Conservation (phyloP, 2,329 filamentous ascomycete species). For the Sporothrix sp. region DNA sequence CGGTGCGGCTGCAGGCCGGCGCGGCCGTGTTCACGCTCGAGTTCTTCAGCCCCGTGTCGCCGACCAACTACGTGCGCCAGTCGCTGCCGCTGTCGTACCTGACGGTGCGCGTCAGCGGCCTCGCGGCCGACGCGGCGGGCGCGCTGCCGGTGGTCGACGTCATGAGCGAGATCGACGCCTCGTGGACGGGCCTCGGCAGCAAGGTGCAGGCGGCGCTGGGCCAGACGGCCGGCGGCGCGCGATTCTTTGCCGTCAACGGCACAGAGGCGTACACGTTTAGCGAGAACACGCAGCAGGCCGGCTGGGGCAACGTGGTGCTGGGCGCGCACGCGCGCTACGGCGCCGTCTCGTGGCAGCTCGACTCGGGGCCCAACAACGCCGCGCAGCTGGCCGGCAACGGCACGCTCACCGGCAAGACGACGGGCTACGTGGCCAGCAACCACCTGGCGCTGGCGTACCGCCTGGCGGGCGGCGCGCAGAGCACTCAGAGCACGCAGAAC, state of each 20-base stretch:
- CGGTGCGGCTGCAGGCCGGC: conserved; percentile 22
- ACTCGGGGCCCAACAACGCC: conserved; percentile 1
- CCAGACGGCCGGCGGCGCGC: conserved; percentile 1
- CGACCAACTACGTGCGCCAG: conserved; percentile 25
- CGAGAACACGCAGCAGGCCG: conserved; percentile 13
- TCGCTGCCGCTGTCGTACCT: conserved; percentile 28
- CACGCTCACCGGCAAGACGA: conserved; percentile 2
- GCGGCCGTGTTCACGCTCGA: conserved; percentile 22
- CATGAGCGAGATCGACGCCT: conserved; percentile 26
- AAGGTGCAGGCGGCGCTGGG: background rate
- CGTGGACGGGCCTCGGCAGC: conserved; percentile 24
- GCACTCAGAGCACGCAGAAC: too few species aligned
- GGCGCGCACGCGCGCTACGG: background rate
- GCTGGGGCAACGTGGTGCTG: conserved; percentile 9
- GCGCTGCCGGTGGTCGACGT: conserved; percentile 21
- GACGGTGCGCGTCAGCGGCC: conserved; percentile 19
- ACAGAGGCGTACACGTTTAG: conserved; percentile 9
- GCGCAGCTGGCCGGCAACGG: conserved; percentile 5
- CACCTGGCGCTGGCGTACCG: conserved; percentile 5
- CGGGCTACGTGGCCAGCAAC: conserved; percentile 2
- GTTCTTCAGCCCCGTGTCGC: conserved; percentile 28
- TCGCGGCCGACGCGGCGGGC: background rate
- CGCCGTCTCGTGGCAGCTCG: background rate
- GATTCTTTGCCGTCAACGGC: conserved; percentile 12
- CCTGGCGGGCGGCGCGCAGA: background rate